Percentiles rank a stretch among this genome's conserved stretches.
Evolutionary conservation across 2,329 filamentous ascomycete genomes (phyloP).

Genomic region (Ampelomyces quisqualis): DNA sequence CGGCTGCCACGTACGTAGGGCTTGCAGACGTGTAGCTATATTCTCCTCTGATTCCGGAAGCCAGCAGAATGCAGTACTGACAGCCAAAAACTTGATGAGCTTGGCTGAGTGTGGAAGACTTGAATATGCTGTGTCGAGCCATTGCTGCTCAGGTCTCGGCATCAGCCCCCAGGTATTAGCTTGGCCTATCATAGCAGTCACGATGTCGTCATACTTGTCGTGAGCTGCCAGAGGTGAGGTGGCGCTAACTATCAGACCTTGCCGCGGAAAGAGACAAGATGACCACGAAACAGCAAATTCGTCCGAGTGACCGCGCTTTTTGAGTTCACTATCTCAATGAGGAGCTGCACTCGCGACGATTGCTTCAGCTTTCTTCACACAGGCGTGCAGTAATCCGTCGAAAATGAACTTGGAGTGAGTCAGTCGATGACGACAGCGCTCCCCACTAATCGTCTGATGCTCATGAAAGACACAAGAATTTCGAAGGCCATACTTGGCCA

Average conservation of each 20-base stretch:
- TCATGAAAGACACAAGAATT: constrained; percentile 6
- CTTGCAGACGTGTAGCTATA: not conserved
- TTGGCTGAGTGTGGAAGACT: constrained; percentile 6
- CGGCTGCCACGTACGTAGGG: not conserved
- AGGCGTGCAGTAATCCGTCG: constrained; percentile 3
- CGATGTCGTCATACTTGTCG: constrained; percentile 17
- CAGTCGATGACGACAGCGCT: constrained; percentile 1
- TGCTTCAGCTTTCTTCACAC: constrained; percentile 1
- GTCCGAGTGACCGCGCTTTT: not conserved
- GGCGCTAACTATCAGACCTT: no score
- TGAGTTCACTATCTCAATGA: not conserved
- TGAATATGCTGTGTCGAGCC: constrained; percentile 3
- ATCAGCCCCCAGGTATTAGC: constrained; percentile 3
- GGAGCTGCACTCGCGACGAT: not conserved
- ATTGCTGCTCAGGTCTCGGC: not conserved
- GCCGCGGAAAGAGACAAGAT: no score
- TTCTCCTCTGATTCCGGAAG: not conserved
- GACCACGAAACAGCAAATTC: no score
- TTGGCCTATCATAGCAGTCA: constrained; percentile 9
- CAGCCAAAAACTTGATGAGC: not conserved
- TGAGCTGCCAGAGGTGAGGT: no score
- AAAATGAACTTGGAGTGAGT: constrained; percentile 5
- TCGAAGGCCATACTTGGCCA: constrained; percentile 2
- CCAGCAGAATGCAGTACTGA: not conserved
- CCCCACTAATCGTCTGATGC: not conserved